phyloP scores from a whole-genome alignment of 2,329 filamentous ascomycete species.

The Cladorrhinum sp. region DNA sequence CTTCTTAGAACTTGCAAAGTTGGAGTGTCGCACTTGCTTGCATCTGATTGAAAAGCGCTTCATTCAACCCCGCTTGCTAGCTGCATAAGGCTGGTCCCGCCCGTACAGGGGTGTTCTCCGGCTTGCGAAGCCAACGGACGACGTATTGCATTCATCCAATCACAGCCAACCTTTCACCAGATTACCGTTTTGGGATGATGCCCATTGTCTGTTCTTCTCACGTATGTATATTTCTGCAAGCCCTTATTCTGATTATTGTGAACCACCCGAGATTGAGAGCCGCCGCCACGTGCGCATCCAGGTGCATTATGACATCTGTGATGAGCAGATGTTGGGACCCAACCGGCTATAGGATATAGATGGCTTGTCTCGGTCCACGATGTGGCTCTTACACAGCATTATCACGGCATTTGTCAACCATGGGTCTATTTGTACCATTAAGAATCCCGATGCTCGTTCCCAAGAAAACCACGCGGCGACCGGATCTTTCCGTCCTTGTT shows the following conservation, averaged over 20 bases:
- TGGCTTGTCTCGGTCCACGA: neutral
- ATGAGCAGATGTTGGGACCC: neutral
- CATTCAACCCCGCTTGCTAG: neutral
- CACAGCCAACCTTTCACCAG: neutral
- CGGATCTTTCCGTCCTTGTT: too few relatives aligned
- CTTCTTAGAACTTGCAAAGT: neutral
- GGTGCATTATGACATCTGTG: neutral
- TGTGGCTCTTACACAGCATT: too few relatives aligned
- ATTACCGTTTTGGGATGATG: neutral
- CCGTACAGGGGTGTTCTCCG: neutral
- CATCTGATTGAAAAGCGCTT: neutral
- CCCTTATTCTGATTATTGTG: too few relatives aligned
- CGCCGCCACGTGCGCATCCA: neutral
- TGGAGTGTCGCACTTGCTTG: neutral
- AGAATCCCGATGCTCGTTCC: too few relatives aligned
- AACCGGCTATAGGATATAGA: neutral
- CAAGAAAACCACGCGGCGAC: too few relatives aligned
- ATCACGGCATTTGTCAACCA: too few relatives aligned
- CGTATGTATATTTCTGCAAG: too few relatives aligned
- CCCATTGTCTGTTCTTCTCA: too few relatives aligned
- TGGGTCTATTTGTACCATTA: too few relatives aligned
- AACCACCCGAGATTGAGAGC: neutral
- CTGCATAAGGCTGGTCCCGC: neutral
- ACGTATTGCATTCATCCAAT: neutral
- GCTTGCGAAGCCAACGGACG: neutral